Evolutionary conservation across 306 rosid species (phyloP), one percentile per base, ranked within the genome.

Genomic region (Lathyrus sativus): DNA sequence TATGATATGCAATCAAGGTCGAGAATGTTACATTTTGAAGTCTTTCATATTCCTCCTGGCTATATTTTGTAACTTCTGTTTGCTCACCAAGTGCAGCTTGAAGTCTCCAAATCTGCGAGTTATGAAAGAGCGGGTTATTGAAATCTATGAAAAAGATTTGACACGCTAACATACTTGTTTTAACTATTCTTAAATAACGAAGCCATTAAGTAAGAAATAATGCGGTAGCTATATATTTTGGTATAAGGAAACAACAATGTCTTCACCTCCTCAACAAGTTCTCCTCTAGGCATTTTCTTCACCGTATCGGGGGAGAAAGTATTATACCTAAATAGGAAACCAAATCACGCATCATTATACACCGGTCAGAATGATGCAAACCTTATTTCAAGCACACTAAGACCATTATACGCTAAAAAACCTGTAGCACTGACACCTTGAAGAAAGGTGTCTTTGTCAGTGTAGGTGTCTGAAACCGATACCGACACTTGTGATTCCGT

Each of bases 51-150:
- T 87, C 97, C 83, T 87, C 91, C 74, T 86, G 88, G 75, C 95
- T 89, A 44, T 22, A 76, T 44, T 82, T 89, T 4, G 95, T 91
- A 77, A 90, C 72, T 82, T 90, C 88, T 51, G 96, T 79, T 79
- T 91, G 98, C 80, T 89, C 92, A 67, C 92, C 80, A 22, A 91
- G 80, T 64, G 96, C 96, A 79, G 92, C 90, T 79, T 91, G 96
- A 72, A 91, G 81, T 84, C 84, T 89, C 96, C 96, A 89, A 70
- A 91, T 84, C 98, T 91, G 80, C n/a, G 41, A 64, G 63, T 55
- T 41, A 37, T 14, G 44, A 71, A 50, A 70, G 71, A 9, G 45
- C 43, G 9, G 41, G 74, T 72, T 77, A 77, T 41, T 39, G 59
- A 57, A 13, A 72, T 55, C 61, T 17, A 41, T 3, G 11, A 31